Conservation (phyloP, 768 basidiomycete species). For the Boletus pseudo-olivaceus region DNA sequence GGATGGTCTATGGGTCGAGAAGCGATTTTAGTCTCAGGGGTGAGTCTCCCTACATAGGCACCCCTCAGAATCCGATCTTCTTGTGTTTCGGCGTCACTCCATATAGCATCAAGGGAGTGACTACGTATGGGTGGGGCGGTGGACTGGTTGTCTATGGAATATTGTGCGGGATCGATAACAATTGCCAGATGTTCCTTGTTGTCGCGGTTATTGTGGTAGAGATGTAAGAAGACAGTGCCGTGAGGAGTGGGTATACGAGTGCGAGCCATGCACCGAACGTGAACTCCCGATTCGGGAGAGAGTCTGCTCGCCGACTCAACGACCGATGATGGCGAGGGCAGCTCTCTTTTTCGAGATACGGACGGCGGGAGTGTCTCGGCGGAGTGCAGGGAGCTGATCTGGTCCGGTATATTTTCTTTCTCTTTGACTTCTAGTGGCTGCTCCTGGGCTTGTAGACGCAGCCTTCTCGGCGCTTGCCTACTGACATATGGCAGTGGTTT, state of each 20-base stretch:
- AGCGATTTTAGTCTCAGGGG: slow-evolving; percentile 47
- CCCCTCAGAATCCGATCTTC: slow-evolving; percentile 92
- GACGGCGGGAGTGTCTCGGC: slow-evolving; percentile 35
- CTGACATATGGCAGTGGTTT: slow-evolving; percentile 62
- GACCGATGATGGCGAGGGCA: slow-evolving; percentile 28
- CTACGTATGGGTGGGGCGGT: slow-evolving; percentile 70
- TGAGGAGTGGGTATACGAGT: slow-evolving; percentile 97
- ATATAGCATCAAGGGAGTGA: slow-evolving; percentile 73
- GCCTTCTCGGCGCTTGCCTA: slow-evolving; percentile 68
- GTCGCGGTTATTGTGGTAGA: slow-evolving; percentile 93
- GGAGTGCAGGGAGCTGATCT: slow-evolving; percentile 1
- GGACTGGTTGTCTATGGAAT: slow-evolving; percentile 42
- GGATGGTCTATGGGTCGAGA: slow-evolving; percentile 34
- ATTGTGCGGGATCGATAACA: slow-evolving; percentile 88
- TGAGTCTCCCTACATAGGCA: slow-evolving; percentile 85
- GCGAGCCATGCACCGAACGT: slow-evolving; percentile 92
- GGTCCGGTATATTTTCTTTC: slow-evolving; percentile 52
- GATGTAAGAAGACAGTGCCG: slow-evolving; percentile 86
- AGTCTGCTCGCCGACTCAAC: slow-evolving; percentile 17
- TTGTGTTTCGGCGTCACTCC: slow-evolving; percentile 83
- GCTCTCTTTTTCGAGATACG: slow-evolving; percentile 38
- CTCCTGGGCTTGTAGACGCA: slow-evolving; percentile 41
- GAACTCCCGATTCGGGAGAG: slow-evolving; percentile 28
- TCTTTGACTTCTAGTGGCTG: slow-evolving; percentile 28
- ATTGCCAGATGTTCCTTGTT: slow-evolving; percentile 94